Percentiles rank a stretch among this genome's conserved stretches.
Evolutionary conservation across 2,329 filamentous ascomycete genomes (phyloP).

Genomic region (Aquanectria penicillioides): DNA sequence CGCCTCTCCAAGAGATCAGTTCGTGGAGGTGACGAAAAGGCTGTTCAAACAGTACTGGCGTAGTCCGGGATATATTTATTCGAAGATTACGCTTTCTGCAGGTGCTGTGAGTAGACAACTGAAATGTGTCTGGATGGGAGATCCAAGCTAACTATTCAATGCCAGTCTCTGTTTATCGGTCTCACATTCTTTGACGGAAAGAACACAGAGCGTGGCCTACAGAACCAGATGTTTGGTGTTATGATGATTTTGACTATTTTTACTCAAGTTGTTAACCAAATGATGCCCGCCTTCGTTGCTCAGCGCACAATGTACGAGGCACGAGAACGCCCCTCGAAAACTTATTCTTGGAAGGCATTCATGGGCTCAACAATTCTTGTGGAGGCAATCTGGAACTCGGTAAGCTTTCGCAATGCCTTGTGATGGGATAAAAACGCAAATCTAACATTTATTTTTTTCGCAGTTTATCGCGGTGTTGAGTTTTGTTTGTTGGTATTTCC

Average conservation of each 20-base stretch:
- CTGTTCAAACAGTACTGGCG: conserved; percentile 49
- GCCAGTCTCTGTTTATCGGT: conserved; percentile 66
- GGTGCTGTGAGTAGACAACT: conserved; percentile 46
- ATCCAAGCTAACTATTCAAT: neutral
- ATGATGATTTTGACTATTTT: conserved; percentile 79
- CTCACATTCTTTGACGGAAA: conserved; percentile 72
- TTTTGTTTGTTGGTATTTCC: conserved; percentile 74
- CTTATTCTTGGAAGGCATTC: conserved; percentile 74
- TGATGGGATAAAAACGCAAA: too few species aligned
- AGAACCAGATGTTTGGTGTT: conserved; percentile 75
- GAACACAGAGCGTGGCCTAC: conserved; percentile 69
- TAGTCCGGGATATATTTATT: conserved; percentile 70
- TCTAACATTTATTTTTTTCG: neutral
- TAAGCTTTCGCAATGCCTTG: neutral
- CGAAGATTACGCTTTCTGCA: conserved; percentile 52
- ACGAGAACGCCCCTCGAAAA: conserved; percentile 71
- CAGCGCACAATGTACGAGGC: conserved; percentile 75
- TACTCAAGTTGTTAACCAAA: conserved; percentile 68
- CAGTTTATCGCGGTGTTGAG: conserved; percentile 55
- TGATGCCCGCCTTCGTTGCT: conserved; percentile 75
- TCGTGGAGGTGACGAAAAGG: conserved; percentile 49
- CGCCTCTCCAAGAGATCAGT: conserved; percentile 43
- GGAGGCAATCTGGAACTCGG: conserved; percentile 28
- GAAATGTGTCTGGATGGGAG: too few species aligned
- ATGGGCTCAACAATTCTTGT: conserved; percentile 56